A percentile compares a stretch with the other conserved stretches of the same genome.
phyloP scores from a whole-genome alignment of 306 rosid species.

The Oxytropis ochrocephala region DNA sequence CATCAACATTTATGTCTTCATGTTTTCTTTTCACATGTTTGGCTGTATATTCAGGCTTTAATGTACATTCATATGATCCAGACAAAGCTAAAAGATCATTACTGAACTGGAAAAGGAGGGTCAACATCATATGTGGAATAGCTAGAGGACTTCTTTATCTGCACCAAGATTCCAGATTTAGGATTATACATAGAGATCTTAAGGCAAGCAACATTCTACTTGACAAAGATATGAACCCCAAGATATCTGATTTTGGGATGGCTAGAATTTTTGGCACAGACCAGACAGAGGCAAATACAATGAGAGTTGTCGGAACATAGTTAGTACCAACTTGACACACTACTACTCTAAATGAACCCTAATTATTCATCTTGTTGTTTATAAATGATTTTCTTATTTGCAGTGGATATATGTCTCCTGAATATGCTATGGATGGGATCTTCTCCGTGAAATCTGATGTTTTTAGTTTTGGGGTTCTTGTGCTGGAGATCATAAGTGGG shows the following conservation, averaged over 20 bases:
- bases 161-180: constrained; percentile 75
- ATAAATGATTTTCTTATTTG: background rate
- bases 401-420: constrained; percentile 82
- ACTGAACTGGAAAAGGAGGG: constrained; percentile 60
- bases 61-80: constrained; percentile 13
- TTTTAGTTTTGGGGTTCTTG: constrained; percentile 76
- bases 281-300: constrained; percentile 69
- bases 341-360: background rate
- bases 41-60: background rate
- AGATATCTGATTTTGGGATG: constrained; percentile 82
- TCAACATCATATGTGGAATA: constrained; percentile 57
- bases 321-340: constrained; percentile 31
- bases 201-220: constrained; percentile 76
- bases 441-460: constrained; percentile 71
- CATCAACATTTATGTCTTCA: background rate
- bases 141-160: constrained; percentile 83
- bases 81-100: constrained; percentile 36
- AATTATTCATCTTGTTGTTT: background rate
- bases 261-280: constrained; percentile 63
- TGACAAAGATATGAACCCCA: constrained; percentile 60
- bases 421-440: constrained; percentile 73
- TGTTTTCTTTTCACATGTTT: background rate
- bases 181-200: constrained; percentile 80
- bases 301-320: constrained; percentile 79
- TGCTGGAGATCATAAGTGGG: constrained; percentile 58